Percentiles rank a stretch among this genome's conserved stretches.
Conservation (phyloP, 371 early-diverging fungal genomes). For the Mycotypha africana region DNA sequence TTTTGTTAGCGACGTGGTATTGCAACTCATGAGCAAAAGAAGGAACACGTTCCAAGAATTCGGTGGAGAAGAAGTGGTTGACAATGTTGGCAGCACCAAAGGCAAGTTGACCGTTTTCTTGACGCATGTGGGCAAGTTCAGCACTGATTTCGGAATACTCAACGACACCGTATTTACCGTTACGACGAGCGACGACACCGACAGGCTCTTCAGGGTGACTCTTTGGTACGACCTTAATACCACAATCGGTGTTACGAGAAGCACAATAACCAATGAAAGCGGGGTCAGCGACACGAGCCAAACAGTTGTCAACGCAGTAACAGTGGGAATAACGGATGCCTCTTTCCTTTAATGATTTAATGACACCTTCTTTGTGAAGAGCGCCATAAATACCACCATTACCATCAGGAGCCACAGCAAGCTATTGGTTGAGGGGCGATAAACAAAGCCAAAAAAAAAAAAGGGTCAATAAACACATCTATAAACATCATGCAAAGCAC, state of each 20-base stretch:
- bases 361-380: constrained; percentile 55
- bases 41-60: constrained; percentile 81
- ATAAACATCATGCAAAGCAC: too few species aligned
- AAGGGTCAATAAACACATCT: neutral
- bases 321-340: constrained; percentile 83
- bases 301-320: constrained; percentile 94
- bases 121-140: too few species aligned
- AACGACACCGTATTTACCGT: constrained; percentile 81
- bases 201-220: constrained; percentile 82
- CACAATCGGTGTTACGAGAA: constrained; percentile 49
- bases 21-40: constrained; percentile 77
- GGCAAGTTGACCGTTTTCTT: constrained; percentile 58
- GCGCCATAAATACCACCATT: constrained; percentile 78
- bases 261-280: constrained; percentile 78
- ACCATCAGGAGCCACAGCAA: constrained; percentile 70
- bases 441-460: neutral
- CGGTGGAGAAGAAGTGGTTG: constrained; percentile 95
- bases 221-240: constrained; percentile 92
- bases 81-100: constrained; percentile 96
- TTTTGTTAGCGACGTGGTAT: constrained; percentile 96
- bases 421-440: neutral
- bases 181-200: constrained; percentile 88
- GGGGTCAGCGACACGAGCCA: constrained; percentile 92
- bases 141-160: constrained; percentile 99
- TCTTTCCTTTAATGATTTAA: too few species aligned